These are phyloP conservation scores for Furcasterigmium sp. DNA, from an alignment of 2,329 filamentous ascomycete genomes.

Conservation along the genomic window DNA sequence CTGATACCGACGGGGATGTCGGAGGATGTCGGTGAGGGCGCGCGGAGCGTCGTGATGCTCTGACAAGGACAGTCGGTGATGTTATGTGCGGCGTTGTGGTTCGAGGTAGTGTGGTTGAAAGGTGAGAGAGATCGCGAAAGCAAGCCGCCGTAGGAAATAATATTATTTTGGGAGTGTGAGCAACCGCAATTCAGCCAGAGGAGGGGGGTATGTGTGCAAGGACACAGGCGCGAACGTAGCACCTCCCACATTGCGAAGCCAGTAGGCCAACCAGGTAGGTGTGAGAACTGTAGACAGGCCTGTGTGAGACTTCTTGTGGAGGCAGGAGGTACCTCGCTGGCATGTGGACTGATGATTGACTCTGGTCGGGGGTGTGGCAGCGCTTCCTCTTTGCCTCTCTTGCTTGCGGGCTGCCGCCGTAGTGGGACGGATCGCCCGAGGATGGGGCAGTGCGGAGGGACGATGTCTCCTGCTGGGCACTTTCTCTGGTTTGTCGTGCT, in stretches of 20 bases:
- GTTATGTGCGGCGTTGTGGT: not conserved
- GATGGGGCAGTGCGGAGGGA: not conserved
- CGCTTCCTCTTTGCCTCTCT: too few species aligned
- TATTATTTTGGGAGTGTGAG: constrained; percentile 15
- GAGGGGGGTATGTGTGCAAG: constrained; percentile 11
- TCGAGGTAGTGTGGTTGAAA: constrained; percentile 5
- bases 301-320: too few species aligned
- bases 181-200: constrained; percentile 11
- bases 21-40: constrained; percentile 1
- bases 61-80: not conserved
- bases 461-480: too few species aligned
- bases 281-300: not conserved
- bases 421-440: not conserved
- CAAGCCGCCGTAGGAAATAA: constrained; percentile 13
- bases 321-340: too few species aligned
- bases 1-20: constrained; percentile 16
- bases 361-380: too few species aligned
- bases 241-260: too few species aligned
- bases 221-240: constrained; percentile 12
- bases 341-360: too few species aligned
- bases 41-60: not conserved
- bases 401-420: too few species aligned
- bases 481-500: too few species aligned
- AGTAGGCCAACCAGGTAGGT: not conserved
- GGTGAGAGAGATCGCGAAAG: constrained; percentile 11